Conservation (phyloP, 331 rosid genomes). For the Telfairia occidentalis region DNA sequence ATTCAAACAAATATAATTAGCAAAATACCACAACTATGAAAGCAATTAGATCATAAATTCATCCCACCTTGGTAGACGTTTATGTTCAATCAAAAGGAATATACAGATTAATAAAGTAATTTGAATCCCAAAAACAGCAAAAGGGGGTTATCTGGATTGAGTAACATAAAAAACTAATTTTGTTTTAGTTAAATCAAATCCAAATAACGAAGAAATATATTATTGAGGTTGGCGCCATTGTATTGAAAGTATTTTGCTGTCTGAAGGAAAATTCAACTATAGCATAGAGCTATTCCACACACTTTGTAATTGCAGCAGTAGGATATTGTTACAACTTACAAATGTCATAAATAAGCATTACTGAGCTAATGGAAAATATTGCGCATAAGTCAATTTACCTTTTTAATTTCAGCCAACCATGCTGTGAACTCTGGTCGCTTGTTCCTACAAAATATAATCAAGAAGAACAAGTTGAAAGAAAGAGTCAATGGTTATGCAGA, state of each 20-base stretch:
- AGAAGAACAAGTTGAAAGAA: slow-evolving; percentile 2
- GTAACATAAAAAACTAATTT: background rate
- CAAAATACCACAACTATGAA: background rate
- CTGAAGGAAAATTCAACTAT: background rate
- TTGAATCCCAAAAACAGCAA: background rate
- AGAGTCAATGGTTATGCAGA: background rate
- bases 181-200: background rate
- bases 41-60: background rate
- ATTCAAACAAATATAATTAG: background rate
- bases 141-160: background rate
- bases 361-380: background rate
- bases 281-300: background rate
- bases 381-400: slow-evolving; percentile 35
- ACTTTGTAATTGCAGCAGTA: background rate
- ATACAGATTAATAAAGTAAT: background rate
- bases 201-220: background rate
- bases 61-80: background rate
- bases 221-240: background rate
- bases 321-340: background rate
- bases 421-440: slow-evolving; percentile 97
- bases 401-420: slow-evolving; percentile 84
- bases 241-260: background rate
- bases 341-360: background rate
- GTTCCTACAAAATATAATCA: slow-evolving; percentile 44
- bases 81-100: background rate